A percentile compares a stretch with the other conserved stretches of the same genome.
phyloP scores from a whole-genome alignment of 2,329 filamentous ascomycete species.

The Eutypella sp. region DNA sequence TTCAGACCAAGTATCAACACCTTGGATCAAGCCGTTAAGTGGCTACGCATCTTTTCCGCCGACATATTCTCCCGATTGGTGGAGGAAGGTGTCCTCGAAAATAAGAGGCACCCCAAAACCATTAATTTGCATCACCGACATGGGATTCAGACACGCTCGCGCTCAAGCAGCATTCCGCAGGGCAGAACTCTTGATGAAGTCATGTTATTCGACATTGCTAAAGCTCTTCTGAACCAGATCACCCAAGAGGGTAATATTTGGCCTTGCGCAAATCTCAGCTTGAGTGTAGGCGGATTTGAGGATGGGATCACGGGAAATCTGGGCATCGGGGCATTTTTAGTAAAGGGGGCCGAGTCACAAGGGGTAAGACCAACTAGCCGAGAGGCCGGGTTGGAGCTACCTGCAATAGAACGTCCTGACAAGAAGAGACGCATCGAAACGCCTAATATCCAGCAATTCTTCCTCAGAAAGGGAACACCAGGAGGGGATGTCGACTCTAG shows the following conservation, averaged over 20 bases:
- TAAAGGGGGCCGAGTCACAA: conserved; percentile 65
- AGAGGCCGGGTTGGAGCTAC: conserved; percentile 7
- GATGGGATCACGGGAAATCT: conserved; percentile 79
- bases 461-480: conserved; percentile 36
- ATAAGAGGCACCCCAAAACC: conserved; percentile 78
- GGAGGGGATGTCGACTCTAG: conserved; percentile 23
- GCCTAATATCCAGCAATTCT: conserved; percentile 53
- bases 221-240: conserved; percentile 71
- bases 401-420: conserved; percentile 24
- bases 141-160: conserved; percentile 67
- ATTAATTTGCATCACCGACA: conserved; percentile 81
- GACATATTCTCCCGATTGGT: conserved; percentile 88
- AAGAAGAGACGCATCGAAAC: conserved; percentile 45
- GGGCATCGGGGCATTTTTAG: conserved; percentile 81
- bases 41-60: conserved; percentile 85
- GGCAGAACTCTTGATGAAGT: conserved; percentile 69
- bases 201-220: conserved; percentile 69
- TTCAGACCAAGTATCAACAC: conserved; percentile 81
- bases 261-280: conserved; percentile 86
- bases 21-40: conserved; percentile 71
- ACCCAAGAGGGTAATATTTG: conserved; percentile 73
- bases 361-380: conserved; percentile 37
- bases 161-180: conserved; percentile 69
- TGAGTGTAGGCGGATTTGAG: conserved; percentile 90
- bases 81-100: conserved; percentile 84